Base-by-base conservation (phyloP, 805 yeast species). In the Starmerella davenportii region DNA sequence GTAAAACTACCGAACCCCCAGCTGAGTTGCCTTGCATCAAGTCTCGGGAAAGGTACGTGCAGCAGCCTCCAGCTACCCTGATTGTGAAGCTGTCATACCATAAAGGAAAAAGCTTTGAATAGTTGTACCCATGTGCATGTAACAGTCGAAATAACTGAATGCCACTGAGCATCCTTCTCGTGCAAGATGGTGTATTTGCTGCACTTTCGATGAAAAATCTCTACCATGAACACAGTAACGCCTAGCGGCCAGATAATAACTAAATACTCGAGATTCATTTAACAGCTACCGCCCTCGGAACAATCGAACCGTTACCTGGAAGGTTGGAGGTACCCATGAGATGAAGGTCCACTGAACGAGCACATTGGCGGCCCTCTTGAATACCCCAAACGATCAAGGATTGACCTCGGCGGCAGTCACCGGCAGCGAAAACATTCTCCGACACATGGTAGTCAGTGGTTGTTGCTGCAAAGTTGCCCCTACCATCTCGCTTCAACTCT, bases 391-490 rank as follows among this genome's bases (percentile, higher is more conserved):
- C 98, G 58, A 87, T 87, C 59, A 87, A 71, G 2, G 95, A 81
- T 66, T 87, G 98, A 21, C 98, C 98, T 64, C 96, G 76, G 68
- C 98, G 79, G 65, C 96, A 90, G 61, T 87, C 98, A 63, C 98
- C 98, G 37, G 96, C 95, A 36, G 95, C 81, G 55, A 85, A 87
- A 43, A 84, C 54, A 51, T 82, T 84, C 43, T 68, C 78, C 31
- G 61, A 66, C 41, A 81, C 84, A 43, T 70, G 67, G 69, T 87
- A 87, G 41, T 70, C 72, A 43, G 64, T 63, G 16, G 76, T 65
- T 48, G 68, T 68, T 7, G 77, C 72, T 45, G 60, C 61, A 52
- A 87, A 72, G 34, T 90, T 85, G 41, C 96, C 96, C 56, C 95
- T 72, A 56, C 72, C 74, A 44, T 84, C 76, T 56, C 80, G 76